Evolutionary conservation across 2,329 filamentous ascomycete genomes (phyloP), one percentile per base, ranked within the genome.

Genomic region (Colletotrichum scovillei): DNA sequence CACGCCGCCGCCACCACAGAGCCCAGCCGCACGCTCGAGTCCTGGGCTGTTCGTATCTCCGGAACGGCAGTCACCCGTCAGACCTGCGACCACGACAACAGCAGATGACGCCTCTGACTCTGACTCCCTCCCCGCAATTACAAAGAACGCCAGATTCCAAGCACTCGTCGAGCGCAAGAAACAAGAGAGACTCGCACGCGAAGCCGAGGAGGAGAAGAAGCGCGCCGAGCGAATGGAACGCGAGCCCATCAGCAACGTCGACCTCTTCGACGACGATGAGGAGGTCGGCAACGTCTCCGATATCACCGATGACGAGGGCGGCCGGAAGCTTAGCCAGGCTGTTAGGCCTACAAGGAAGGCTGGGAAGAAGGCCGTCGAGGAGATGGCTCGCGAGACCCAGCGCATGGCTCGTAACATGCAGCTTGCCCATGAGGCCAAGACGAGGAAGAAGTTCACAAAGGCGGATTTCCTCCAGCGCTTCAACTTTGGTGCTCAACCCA

Each of bases 311-410:
- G 91, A 91, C 42, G 91, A 91, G 30, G 89, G 86, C 53, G 92
- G 88, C n/a, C 87, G 86, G 56, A 90, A 86, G 74, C 84, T 97
- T 57, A 94, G 93, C 0, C 93, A 95, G 79, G 86, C 89, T 52
- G 87, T 89, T 30, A 91, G 92, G 4, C 92, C 95, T 5, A 88
- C 90, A 11, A 90, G 97, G 14, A 97, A 97, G 80, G 95, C 97
- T 0, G 96, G 95, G 85, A 98, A 96, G 85, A 98, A 95, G 83
- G 97, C 97, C 0, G 81, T 98, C 55, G 94, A 98, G 80, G 96
- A 98, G 77, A 98, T 99, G 93, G 93, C 93, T 78, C 91, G 95
- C 71, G 97, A 99, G 83, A 98, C 96, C 1, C 97, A 99, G 84
- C 91, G 97, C 35, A 90, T 99, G 84, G 92, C 91, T 76, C 90